Base-by-base conservation (phyloP, 2,329 filamentous ascomycete genomes). In the Diaporthe eres region DNA sequence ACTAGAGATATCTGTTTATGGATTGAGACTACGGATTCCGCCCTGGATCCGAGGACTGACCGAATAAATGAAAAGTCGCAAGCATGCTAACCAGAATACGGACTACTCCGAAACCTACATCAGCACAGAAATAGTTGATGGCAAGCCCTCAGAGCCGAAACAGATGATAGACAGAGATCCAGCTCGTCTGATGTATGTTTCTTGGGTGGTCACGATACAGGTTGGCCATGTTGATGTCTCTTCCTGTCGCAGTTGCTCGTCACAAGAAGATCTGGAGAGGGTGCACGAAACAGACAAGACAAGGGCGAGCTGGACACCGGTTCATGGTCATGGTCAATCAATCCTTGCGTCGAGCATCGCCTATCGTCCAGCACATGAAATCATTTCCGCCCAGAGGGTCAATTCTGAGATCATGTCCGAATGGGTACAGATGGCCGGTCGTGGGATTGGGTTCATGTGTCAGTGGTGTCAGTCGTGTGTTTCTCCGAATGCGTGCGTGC, bases 391-490 rank as follows among this genome's bases (percentile, higher is more conserved):
- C 49, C 12, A 22, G 31, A 1, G 1, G 3, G n/a, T 53, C 31
- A 28, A 42, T 68, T 39, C 13, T 37, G 63, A 37, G 49, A 15
- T n/a, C 34, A 28, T 28, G 22, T 15, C 65, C 34, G n/a, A 39
- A 68, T 42, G 49, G 47, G n/a, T 25, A 28, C 13, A 53, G 15
- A 28, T 53, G 47, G 34, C 28, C n/a, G 65, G 47, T 28, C 13
- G 22, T 53, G 44, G 49, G 8, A 49, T 28, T 9, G 25, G 42
- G 2, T 65, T 22, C 25, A 34, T 65, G 60, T 65, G 60, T 65
- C 37, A 47, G 60, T 47, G 25, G 39, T 22, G 39, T 65, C 60
- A 61, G 60, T 65, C 47, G 15, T 22, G 34, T 68, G 44, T 53
- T 67, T 19, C 28, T 51, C 39, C 25, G 42, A 25, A 4, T 37